A percentile compares a stretch with the other conserved stretches of the same genome.
phyloP scores from a whole-genome alignment of 306 rosid species.

The Glycine soja region DNA sequence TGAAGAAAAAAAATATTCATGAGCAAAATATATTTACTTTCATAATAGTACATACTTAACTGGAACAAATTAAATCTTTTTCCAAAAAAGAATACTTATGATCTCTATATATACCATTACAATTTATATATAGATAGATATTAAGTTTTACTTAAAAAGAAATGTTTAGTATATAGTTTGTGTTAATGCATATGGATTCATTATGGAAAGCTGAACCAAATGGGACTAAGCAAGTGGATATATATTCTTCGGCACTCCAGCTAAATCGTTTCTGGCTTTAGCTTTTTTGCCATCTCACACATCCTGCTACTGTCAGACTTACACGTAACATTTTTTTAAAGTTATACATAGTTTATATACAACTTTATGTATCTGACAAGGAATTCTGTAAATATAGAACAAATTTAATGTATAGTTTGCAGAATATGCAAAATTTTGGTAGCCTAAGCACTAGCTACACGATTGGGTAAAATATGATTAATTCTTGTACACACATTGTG shows the following conservation, averaged over 20 bases:
- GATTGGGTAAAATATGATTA: not conserved
- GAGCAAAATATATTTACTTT: no score
- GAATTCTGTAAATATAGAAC: not conserved
- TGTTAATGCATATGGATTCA: slow-evolving; percentile 21
- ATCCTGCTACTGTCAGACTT: not conserved
- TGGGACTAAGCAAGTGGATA: slow-evolving; percentile 31
- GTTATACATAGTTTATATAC: not conserved
- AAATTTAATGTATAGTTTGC: not conserved
- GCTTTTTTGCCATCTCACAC: slow-evolving; percentile 21
- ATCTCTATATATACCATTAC: no score
- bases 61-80: no score
- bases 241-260: not conserved
- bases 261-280: slow-evolving; percentile 28
- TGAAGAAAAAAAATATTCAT: no score
- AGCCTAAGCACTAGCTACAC: not conserved
- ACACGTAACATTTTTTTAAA: not conserved
- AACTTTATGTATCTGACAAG: not conserved
- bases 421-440: not conserved
- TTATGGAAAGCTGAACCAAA: slow-evolving; percentile 27
- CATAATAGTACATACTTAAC: no score
- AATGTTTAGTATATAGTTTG: not conserved
- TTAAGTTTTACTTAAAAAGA: not conserved
- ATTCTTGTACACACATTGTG: not conserved
- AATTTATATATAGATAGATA: no score
- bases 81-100: no score